Percentiles rank a stretch among this genome's conserved stretches.
Evolutionary conservation across 2,329 filamentous ascomycete genomes (phyloP).

Genomic region (Ophiostoma perfectum): DNA sequence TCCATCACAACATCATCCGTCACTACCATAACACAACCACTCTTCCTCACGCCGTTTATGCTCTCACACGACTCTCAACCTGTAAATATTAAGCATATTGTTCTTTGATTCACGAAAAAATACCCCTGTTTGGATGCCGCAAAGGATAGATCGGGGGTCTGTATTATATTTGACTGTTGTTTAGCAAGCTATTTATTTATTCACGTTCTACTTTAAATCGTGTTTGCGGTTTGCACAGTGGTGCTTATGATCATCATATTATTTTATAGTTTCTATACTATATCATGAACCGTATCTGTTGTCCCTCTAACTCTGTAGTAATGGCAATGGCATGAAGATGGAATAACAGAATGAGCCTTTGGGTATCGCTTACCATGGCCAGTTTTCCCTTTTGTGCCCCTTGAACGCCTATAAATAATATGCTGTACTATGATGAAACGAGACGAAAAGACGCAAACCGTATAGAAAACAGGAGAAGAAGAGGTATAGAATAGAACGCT

Average conservation of each 20-base stretch:
- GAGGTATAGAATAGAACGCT: constrained; percentile 4
- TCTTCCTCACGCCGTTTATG: background rate
- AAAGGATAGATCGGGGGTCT: background rate
- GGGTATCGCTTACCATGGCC: constrained; percentile 8
- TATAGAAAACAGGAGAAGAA: background rate
- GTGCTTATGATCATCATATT: background rate
- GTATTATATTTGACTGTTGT: background rate
- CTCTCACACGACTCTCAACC: background rate
- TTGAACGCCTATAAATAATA: background rate
- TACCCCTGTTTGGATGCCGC: background rate
- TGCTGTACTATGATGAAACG: background rate
- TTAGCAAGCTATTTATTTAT: too few species aligned
- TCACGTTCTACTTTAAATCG: too few species aligned
- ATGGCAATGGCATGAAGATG: background rate
- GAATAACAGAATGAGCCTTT: background rate
- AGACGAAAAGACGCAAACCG: background rate
- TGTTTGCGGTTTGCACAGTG: too few species aligned
- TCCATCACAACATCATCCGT: background rate
- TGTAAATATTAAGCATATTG: background rate
- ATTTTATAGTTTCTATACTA: background rate
- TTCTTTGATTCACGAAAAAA: background rate
- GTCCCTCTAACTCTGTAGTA: background rate
- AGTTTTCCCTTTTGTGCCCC: background rate
- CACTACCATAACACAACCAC: background rate
- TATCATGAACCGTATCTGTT: background rate